These are phyloP conservation scores for Pseudocercospora crystallina DNA, from an alignment of 2,329 filamentous ascomycete genomes.

Conservation along the genomic window DNA sequence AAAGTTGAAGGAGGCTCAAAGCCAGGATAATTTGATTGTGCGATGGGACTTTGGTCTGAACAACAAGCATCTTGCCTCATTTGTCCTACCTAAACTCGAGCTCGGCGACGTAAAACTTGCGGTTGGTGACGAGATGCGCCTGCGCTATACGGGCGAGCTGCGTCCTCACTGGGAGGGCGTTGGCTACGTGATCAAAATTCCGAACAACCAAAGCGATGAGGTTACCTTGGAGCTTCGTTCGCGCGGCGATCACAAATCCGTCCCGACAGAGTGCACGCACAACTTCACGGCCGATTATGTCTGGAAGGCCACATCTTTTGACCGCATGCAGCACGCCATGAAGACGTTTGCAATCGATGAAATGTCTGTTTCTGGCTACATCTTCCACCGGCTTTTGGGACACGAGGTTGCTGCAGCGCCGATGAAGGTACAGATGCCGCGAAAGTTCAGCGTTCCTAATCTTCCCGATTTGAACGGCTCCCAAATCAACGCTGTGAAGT, in stretches of 20 bases:
- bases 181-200: conserved; percentile 98
- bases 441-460: conserved; percentile 93
- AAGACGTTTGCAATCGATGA: conserved; percentile 98
- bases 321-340: conserved; percentile 99
- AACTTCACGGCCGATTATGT: conserved; percentile 99
- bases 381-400: conserved; percentile 94
- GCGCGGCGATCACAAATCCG: conserved; percentile 91
- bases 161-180: conserved; percentile 94
- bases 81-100: conserved; percentile 94
- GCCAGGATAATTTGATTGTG: conserved; percentile 90
- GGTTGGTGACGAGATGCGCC: conserved; percentile 96
- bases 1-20: conserved; percentile 97
- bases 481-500: conserved; percentile 95
- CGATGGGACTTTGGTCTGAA: conserved; percentile 95
- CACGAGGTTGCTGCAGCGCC: conserved; percentile 92
- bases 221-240: conserved; percentile 93
- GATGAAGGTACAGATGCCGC: conserved; percentile 92
- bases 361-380: conserved; percentile 97
- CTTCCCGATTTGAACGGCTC: conserved; percentile 93
- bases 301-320: conserved; percentile 98
- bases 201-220: conserved; percentile 98
- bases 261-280: conserved; percentile 93
- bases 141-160: conserved; percentile 93
- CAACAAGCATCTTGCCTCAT: conserved; percentile 95
- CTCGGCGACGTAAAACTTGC: conserved; percentile 96